Evolutionary conservation across 2,329 filamentous ascomycete species (phyloP).

Genomic region (Penicillium decumbens): DNA sequence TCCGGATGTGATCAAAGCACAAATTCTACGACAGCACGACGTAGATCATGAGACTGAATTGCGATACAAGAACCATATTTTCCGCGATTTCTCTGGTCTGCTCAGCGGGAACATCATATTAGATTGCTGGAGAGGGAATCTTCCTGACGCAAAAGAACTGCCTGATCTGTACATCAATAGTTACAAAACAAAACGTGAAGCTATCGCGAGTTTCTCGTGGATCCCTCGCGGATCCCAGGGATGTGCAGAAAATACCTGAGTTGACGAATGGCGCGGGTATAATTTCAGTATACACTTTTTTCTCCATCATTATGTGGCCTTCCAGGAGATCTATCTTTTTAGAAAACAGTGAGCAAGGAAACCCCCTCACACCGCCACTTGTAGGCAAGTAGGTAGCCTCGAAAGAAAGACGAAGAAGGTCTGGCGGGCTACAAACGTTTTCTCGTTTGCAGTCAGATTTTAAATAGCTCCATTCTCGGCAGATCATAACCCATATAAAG

Average conservation of each 20-base stretch:
- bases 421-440: not conserved
- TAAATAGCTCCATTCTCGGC: too few relatives aligned
- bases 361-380: not conserved
- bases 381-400: not conserved
- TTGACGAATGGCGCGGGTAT: too few relatives aligned
- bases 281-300: not conserved
- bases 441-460: not conserved
- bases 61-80: slow-evolving; percentile 3
- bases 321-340: not conserved
- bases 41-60: slow-evolving; percentile 8
- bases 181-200: too few relatives aligned
- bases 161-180: not conserved
- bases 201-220: too few relatives aligned
- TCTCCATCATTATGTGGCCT: too few relatives aligned
- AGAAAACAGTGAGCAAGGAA: not conserved
- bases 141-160: slow-evolving; percentile 1
- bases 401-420: not conserved
- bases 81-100: slow-evolving; percentile 3
- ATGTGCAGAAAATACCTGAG: too few relatives aligned
- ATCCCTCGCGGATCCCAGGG: too few relatives aligned
- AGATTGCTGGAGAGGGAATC: slow-evolving; percentile 7
- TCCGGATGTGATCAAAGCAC: slow-evolving; percentile 4
- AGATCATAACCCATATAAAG: not conserved
- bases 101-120: slow-evolving; percentile 5
- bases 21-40: slow-evolving; percentile 2